phyloP scores from a whole-genome alignment of 2,329 filamentous ascomycete genomes.

The Orbilia oligospora region DNA sequence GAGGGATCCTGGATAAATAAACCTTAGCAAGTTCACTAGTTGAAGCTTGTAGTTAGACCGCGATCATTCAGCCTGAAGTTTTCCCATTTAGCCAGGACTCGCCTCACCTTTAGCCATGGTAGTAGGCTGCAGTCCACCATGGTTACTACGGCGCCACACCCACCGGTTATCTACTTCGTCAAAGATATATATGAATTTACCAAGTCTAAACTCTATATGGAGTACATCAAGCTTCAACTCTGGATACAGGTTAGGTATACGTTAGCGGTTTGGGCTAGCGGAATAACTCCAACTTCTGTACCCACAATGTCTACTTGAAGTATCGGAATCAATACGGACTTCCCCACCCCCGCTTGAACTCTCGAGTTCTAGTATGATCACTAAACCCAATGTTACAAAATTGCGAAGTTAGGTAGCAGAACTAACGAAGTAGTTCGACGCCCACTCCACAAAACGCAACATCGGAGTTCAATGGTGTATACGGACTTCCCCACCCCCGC shows the following conservation, averaged over 20 bases:
- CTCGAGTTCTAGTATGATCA: slow-evolving; percentile 15
- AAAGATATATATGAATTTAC: slow-evolving; percentile 9
- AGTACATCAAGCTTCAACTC: slow-evolving; percentile 2
- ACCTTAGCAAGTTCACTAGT: slow-evolving; percentile 21
- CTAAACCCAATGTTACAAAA: not conserved
- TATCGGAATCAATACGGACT: slow-evolving; percentile 9
- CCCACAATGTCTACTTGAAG: not conserved
- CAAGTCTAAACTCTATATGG: slow-evolving; percentile 3
- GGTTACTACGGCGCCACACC: slow-evolving; percentile 60
- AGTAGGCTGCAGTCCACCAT: slow-evolving; percentile 16
- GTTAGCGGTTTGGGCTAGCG: slow-evolving; percentile 9
- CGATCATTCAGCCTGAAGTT: slow-evolving; percentile 27
- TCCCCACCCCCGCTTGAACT: slow-evolving; percentile 15
- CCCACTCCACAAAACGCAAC: slow-evolving; percentile 27
- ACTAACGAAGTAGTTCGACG: slow-evolving; percentile 17
- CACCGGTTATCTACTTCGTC: slow-evolving; percentile 43
- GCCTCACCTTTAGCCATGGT: slow-evolving; percentile 59
- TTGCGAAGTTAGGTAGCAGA: slow-evolving; percentile 15
- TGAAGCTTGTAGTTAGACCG: slow-evolving; percentile 18
- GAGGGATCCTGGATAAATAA: slow-evolving; percentile 41
- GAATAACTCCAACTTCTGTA: slow-evolving; percentile 13
- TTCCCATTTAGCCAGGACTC: slow-evolving; percentile 55
- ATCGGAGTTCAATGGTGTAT: slow-evolving; percentile 19
- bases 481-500: slow-evolving; percentile 47
- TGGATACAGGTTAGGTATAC: not conserved